These are phyloP conservation scores for Gossypium gossypioides DNA, from an alignment of 441 rosid species.

Conservation along the genomic window DNA sequence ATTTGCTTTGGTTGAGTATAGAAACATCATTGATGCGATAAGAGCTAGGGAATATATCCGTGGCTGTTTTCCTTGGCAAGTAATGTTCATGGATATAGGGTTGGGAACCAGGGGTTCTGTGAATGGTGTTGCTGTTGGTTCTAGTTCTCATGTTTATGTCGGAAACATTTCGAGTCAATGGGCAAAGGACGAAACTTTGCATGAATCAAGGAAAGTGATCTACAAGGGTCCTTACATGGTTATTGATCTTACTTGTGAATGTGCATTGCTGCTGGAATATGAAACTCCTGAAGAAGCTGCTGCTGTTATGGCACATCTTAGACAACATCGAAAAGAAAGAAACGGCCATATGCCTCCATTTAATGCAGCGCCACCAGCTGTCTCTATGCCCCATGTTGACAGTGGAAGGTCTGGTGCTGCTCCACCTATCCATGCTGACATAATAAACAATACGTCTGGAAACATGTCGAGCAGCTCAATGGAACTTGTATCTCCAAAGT, in stretches of 20 bases:
- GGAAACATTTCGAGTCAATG: conserved; percentile 70
- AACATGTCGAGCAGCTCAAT: conserved; percentile 43
- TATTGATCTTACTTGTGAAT: conserved; percentile 64
- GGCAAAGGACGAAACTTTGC: conserved; percentile 79
- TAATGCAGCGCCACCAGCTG: conserved; percentile 34
- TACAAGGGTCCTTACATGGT: conserved; percentile 71
- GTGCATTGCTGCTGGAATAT: conserved; percentile 84
- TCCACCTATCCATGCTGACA: conserved; percentile 28
- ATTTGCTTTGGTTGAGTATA: conserved; percentile 78
- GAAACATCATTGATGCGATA: conserved; percentile 76
- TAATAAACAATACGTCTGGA: conserved; percentile 30
- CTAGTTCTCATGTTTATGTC: conserved; percentile 66
- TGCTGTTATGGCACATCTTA: conserved; percentile 73
- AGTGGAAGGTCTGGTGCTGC: conserved; percentile 42
- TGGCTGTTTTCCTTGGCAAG: conserved; percentile 64
- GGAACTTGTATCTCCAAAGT: conserved; percentile 57
- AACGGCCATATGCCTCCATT: conserved; percentile 33
- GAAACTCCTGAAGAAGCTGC: conserved; percentile 85
- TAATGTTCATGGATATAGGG: conserved; percentile 80
- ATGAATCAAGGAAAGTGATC: conserved; percentile 74
- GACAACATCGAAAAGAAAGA: conserved; percentile 59
- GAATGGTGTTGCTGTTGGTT: conserved; percentile 74
- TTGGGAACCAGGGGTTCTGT: conserved; percentile 66
- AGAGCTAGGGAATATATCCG: conserved; percentile 80
- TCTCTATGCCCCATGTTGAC: conserved; percentile 45